Evolutionary conservation across 257 asterid genomes (phyloP).

Genomic region (Handroanthus guayacan): DNA sequence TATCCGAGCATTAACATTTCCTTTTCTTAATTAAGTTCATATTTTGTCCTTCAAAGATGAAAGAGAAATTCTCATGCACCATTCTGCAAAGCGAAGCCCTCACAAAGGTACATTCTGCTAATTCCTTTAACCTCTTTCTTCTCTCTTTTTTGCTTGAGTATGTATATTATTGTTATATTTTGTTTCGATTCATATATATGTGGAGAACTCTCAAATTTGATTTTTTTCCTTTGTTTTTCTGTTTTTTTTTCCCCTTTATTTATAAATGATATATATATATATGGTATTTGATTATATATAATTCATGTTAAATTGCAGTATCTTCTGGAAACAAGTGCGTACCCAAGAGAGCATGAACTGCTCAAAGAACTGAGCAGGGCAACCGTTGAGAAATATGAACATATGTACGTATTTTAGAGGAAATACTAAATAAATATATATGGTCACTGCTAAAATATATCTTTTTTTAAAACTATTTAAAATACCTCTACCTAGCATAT

Average conservation of each 20-base stretch:
- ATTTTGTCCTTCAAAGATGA: conserved; percentile 36
- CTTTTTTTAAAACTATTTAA: no score
- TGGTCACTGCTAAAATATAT: no score
- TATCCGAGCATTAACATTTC: not conserved
- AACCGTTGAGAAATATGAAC: conserved; percentile 36
- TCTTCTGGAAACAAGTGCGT: conserved; percentile 58
- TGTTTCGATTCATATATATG: no score
- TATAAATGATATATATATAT: no score
- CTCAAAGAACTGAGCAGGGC: conserved; percentile 53
- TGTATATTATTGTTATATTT: no score
- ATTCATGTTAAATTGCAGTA: conserved; percentile 42
- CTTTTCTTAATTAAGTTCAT: not conserved
- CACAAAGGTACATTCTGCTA: conserved; percentile 41
- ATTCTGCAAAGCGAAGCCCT: conserved; percentile 62
- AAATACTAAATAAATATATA: not conserved
- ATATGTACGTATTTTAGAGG: not conserved
- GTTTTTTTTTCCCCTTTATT: no score
- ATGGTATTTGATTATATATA: no score
- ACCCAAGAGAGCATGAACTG: conserved; percentile 55
- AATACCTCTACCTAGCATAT: no score
- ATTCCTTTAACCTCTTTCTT: not conserved
- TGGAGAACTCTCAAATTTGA: no score
- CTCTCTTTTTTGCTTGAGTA: not conserved
- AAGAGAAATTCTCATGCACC: conserved; percentile 48
- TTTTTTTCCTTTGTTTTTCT: not conserved